phyloP scores from a whole-genome alignment of 495 filamentous ascomycete genomes.

The Talaromyces stipitatus region DNA sequence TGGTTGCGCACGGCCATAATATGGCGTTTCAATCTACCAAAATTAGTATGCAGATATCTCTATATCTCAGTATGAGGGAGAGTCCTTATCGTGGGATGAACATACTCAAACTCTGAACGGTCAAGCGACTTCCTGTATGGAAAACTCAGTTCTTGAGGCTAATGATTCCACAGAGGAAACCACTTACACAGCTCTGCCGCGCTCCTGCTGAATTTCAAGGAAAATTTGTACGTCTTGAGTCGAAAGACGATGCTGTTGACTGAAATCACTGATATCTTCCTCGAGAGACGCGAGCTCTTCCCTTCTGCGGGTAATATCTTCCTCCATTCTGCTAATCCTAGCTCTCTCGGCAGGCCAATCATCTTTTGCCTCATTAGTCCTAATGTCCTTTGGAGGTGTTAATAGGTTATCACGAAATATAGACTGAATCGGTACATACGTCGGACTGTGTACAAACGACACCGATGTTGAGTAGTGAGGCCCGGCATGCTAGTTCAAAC shows the following conservation, averaged over 20 bases:
- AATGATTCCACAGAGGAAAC: neutral
- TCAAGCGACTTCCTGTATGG: neutral
- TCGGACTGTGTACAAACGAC: slow-evolving; percentile 4
- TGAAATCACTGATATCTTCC: neutral
- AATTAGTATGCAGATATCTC: too few species aligned
- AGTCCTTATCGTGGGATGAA: neutral
- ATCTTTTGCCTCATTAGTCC: neutral
- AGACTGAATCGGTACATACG: too few species aligned
- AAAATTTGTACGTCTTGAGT: neutral
- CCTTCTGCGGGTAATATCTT: neutral
- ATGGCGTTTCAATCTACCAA: neutral
- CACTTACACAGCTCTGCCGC: neutral
- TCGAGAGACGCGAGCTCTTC: neutral
- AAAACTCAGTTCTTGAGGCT: neutral
- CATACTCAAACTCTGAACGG: neutral
- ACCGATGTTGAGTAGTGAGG: neutral
- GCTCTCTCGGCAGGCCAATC: neutral
- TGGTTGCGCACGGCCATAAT: neutral
- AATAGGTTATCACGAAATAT: neutral
- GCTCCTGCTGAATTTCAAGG: neutral
- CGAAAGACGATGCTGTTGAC: neutral
- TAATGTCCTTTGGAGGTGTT: neutral
- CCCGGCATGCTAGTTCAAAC: slow-evolving; percentile 1
- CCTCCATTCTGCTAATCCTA: neutral
- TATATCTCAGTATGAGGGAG: neutral